Evolutionary conservation across 2,329 filamentous ascomycete species (phyloP).

Genomic region (Ceratocystis lukuohia): DNA sequence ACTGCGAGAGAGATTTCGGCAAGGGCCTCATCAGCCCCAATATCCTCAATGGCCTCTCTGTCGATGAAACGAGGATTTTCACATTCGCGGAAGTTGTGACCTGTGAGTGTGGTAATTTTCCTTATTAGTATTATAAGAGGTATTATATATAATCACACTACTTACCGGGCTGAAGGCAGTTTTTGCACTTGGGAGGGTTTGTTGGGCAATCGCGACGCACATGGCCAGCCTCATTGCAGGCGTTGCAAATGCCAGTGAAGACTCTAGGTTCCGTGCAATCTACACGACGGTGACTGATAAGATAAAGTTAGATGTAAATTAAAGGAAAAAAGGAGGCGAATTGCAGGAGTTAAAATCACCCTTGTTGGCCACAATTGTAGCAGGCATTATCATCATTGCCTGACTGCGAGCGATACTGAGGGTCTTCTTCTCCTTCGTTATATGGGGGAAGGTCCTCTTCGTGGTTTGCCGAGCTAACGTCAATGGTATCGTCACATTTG

Average conservation of each 20-base stretch:
- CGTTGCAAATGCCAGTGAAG: constrained; percentile 27
- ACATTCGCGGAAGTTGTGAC: constrained; percentile 44
- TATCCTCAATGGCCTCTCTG: constrained; percentile 40
- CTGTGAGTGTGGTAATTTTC: constrained; percentile 26
- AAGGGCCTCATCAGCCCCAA: constrained; percentile 30
- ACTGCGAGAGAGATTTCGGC: constrained; percentile 35
- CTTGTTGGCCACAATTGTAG: background rate
- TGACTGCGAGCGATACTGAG: background rate
- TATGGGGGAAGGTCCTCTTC: background rate
- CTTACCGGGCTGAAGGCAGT: constrained; percentile 45
- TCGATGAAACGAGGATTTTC: constrained; percentile 46
- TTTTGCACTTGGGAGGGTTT: constrained; percentile 44
- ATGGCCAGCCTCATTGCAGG: constrained; percentile 40
- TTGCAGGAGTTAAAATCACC: background rate
- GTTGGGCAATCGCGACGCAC: constrained; percentile 49
- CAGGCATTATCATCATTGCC: background rate
- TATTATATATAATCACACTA: constrained; percentile 24
- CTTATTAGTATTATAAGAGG: background rate
- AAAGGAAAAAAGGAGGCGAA: background rate
- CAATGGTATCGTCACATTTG: background rate
- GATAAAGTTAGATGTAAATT: background rate
- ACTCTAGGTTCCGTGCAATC: constrained; percentile 27
- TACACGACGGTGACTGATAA: constrained; percentile 22
- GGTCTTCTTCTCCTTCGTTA: too few species aligned
- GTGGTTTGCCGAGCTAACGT: background rate